Evolutionary conservation across 768 basidiomycete genomes (phyloP).

Genomic region (Xerocomellus dryophilus): DNA sequence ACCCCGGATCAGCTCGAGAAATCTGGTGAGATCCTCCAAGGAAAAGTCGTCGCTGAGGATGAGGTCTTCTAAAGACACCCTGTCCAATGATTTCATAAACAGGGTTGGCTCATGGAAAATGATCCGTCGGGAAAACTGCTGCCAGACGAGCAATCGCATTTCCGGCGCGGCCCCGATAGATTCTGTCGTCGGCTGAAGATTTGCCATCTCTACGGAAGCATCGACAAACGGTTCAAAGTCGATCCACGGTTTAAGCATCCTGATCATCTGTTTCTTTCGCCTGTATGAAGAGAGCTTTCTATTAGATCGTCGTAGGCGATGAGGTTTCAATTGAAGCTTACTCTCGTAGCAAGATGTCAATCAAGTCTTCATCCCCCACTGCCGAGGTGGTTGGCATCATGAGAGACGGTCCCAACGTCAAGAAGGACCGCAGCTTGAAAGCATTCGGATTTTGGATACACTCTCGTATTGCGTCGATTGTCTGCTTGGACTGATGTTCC

Average conservation of each 20-base stretch:
- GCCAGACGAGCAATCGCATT: background rate
- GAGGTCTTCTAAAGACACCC: constrained; percentile 34
- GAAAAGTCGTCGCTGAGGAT: constrained; percentile 32
- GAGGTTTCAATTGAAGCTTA: background rate
- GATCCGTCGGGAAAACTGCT: constrained; percentile 30
- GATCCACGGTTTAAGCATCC: background rate
- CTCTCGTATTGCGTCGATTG: background rate
- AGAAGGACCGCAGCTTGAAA: background rate
- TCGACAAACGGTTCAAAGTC: constrained; percentile 4
- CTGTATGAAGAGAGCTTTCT: background rate
- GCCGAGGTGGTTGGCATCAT: background rate
- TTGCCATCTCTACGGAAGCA: background rate
- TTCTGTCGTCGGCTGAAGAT: background rate
- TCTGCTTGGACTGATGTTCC: background rate
- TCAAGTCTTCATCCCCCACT: constrained; percentile 18
- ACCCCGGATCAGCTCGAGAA: constrained; percentile 1
- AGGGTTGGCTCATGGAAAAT: constrained; percentile 30
- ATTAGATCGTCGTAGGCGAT: background rate
- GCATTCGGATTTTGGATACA: background rate
- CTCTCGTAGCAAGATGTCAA: constrained; percentile 11
- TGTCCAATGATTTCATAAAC: constrained; percentile 28
- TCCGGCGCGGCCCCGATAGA: background rate
- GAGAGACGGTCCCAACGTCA: background rate
- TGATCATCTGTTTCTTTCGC: constrained; percentile 1
- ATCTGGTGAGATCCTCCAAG: constrained; percentile 18